A percentile compares a stretch with the other conserved stretches of the same genome.
phyloP scores from a whole-genome alignment of 2,329 filamentous ascomycete species.

The Neopestalotiopsis rosae region DNA sequence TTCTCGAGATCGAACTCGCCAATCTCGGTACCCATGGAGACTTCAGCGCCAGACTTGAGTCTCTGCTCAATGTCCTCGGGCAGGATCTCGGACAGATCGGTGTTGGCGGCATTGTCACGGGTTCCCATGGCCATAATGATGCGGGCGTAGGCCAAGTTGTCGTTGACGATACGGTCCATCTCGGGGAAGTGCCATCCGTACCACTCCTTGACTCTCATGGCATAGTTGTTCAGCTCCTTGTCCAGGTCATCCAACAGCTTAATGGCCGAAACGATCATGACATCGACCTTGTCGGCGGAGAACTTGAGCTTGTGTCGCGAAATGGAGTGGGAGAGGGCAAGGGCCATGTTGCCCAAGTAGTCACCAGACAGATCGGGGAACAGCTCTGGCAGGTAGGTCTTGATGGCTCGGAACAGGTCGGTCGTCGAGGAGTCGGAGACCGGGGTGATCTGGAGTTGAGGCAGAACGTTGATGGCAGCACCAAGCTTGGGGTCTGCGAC shows the following conservation, averaged over 20 bases:
- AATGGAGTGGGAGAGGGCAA: slow-evolving; percentile 96
- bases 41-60: slow-evolving; percentile 92
- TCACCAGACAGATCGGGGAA: slow-evolving; percentile 86
- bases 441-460: slow-evolving; percentile 82
- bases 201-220: slow-evolving; percentile 99
- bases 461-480: slow-evolving; percentile 89
- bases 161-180: slow-evolving; percentile 94
- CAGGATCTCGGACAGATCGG: slow-evolving; percentile 86
- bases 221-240: slow-evolving; percentile 98
- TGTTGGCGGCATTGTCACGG: slow-evolving; percentile 76
- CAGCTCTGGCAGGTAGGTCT: slow-evolving; percentile 85
- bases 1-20: slow-evolving; percentile 90
- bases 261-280: slow-evolving; percentile 99
- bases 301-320: slow-evolving; percentile 99
- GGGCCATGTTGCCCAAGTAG: slow-evolving; percentile 90
- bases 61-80: slow-evolving; percentile 93
- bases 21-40: slow-evolving; percentile 98
- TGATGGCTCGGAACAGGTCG: slow-evolving; percentile 93
- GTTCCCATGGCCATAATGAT: slow-evolving; percentile 90
- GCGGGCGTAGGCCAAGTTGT: slow-evolving; percentile 92
- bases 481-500: slow-evolving; percentile 94
- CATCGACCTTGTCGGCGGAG: slow-evolving; percentile 97
- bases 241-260: slow-evolving; percentile 93
- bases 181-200: slow-evolving; percentile 99
- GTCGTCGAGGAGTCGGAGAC: slow-evolving; percentile 81